These are phyloP conservation scores for Rhodotorula sp. DNA, from an alignment of 1,284 basidiomycete genomes.

Conservation along the genomic window DNA sequence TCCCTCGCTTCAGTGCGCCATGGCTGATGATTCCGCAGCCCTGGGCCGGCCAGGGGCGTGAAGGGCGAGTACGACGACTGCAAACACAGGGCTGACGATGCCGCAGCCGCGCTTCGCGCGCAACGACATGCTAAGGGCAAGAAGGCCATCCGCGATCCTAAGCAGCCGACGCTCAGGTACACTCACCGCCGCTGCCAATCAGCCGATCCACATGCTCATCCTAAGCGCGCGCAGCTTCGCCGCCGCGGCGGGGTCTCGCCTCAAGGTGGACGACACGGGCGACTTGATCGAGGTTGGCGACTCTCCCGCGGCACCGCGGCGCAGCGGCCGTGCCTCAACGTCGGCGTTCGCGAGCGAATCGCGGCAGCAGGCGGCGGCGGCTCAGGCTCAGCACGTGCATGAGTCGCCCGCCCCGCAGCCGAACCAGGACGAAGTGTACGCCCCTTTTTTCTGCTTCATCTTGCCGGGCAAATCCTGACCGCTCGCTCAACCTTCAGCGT, in stretches of 20 bases:
- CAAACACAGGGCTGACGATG: background rate
- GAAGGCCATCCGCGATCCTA: background rate
- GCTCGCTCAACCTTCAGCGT: slow-evolving; percentile 15
- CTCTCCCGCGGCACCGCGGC: background rate
- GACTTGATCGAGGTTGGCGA: background rate
- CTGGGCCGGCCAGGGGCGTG: background rate
- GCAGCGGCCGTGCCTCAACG: background rate
- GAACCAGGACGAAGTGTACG: slow-evolving; percentile 26
- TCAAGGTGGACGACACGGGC: background rate
- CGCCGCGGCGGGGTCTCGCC: background rate
- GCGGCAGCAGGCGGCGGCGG: background rate
- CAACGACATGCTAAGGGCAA: background rate
- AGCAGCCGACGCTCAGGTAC: background rate
- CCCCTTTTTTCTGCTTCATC: too few relatives aligned
- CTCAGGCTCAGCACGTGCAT: background rate
- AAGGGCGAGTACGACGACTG: background rate
- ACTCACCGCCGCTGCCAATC: too few relatives aligned
- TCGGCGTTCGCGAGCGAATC: background rate
- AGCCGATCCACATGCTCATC: background rate
- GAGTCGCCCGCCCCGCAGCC: background rate
- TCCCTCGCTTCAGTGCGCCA: too few relatives aligned
- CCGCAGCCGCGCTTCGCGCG: background rate
- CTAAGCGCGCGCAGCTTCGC: background rate
- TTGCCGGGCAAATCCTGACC: background rate
- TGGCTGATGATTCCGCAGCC: background rate